Evolutionary conservation across 441 rosid genomes (phyloP).

Genomic region (Biscutella laevigata): DNA sequence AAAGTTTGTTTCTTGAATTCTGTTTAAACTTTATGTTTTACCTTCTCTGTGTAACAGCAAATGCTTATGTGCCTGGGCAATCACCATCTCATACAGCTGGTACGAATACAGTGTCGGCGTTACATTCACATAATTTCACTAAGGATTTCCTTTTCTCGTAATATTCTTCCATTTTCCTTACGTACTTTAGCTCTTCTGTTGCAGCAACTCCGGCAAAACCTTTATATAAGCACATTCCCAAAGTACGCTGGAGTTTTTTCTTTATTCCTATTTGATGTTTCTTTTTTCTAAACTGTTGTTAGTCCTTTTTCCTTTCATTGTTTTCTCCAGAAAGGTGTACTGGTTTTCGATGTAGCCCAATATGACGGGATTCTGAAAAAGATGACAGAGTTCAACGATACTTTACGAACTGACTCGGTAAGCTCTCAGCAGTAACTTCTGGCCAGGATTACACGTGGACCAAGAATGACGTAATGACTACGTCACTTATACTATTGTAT

Average conservation of each 20-base stretch:
- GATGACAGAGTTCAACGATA: conserved; percentile 65
- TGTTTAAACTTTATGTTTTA: conserved; percentile 12
- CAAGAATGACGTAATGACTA: background rate
- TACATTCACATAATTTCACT: background rate
- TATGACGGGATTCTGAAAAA: conserved; percentile 94
- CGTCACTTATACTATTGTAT: background rate
- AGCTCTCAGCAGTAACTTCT: conserved; percentile 7
- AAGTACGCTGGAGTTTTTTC: conserved; percentile 41
- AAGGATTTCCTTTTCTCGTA: background rate
- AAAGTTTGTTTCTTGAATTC: background rate
- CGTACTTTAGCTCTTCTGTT: conserved; percentile 23
- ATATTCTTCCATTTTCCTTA: conserved; percentile 10
- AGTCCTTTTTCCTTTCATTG: conserved; percentile 6
- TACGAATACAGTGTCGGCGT: conserved; percentile 28
- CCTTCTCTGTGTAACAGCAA: conserved; percentile 37
- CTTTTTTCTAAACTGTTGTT: background rate
- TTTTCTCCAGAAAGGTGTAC: conserved; percentile 81
- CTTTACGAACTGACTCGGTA: conserved; percentile 56
- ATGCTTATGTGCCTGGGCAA: conserved; percentile 89
- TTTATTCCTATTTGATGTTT: conserved; percentile 8
- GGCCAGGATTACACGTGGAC: background rate
- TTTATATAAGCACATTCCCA: conserved; percentile 83
- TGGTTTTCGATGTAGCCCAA: conserved; percentile 82
- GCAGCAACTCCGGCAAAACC: conserved; percentile 66
- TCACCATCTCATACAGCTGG: conserved; percentile 56